These are phyloP conservation scores for Dactylellina parvicollis DNA, from an alignment of 2,329 filamentous ascomycete genomes.

Conservation along the genomic window DNA sequence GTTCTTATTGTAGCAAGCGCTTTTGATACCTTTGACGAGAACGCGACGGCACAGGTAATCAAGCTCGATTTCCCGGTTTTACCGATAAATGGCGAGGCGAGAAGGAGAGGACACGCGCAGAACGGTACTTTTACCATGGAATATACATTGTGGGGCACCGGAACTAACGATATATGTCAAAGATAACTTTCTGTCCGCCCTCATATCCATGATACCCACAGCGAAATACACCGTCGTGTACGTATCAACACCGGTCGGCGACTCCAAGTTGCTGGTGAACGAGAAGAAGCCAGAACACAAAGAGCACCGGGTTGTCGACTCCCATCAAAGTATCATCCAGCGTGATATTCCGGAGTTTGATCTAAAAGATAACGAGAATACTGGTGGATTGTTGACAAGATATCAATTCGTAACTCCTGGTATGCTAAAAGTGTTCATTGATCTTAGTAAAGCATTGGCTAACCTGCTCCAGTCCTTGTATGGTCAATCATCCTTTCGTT, in stretches of 20 bases:
- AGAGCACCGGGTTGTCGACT: conserved; percentile 38
- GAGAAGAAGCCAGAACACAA: conserved; percentile 31
- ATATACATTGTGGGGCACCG: not conserved
- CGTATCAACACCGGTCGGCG: conserved; percentile 56
- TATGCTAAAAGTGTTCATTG: conserved; percentile 63
- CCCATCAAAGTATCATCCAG: conserved; percentile 33
- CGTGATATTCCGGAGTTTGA: conserved; percentile 12
- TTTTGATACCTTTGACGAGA: conserved; percentile 56
- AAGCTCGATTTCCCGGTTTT: conserved; percentile 51
- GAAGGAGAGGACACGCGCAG: conserved; percentile 39
- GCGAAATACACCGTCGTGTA: conserved; percentile 57
- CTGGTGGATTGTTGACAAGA: conserved; percentile 76
- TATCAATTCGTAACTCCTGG: conserved; percentile 94
- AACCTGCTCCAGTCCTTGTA: conserved; percentile 8
- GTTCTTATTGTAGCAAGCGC: conserved; percentile 38
- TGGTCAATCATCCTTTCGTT: conserved; percentile 13
- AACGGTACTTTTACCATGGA: conserved; percentile 14
- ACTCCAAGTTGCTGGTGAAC: conserved; percentile 23
- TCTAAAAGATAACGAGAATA: conserved; percentile 10
- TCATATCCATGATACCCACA: conserved; percentile 56
- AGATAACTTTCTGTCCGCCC: conserved; percentile 57
- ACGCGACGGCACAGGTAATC: conserved; percentile 46
- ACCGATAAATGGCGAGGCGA: conserved; percentile 35
- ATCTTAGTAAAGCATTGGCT: not conserved
- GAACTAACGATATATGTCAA: not conserved